Evolutionary conservation across 163 green algal genomes (phyloP), one percentile per base, ranked within the genome.

Genomic region (Smithsoniella earleae): DNA sequence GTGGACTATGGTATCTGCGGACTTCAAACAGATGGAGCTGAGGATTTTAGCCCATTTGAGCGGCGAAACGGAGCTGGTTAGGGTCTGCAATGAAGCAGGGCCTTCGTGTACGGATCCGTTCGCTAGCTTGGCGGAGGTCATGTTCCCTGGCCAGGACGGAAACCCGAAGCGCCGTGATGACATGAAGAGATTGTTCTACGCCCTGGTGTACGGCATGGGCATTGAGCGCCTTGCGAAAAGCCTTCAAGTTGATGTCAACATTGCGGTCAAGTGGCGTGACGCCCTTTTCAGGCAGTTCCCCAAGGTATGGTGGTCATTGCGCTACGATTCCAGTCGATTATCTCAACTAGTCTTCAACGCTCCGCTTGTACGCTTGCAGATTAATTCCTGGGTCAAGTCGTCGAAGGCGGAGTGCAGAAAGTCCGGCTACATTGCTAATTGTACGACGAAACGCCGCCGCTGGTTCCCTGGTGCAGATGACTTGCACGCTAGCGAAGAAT

Each of bases 41-140:
- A 81, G 89, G 20, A 49, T 97, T 3, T 92, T 96, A 85, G 92
- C 92, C 25, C 92, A 97, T 82, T 89, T 96, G 45, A 85, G 75
- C 1, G 72, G 77, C 0, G 92, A 97, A 46, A 20, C 36, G 0
- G 79, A 30, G 3, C 85, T 97, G 78, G 58, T 82, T 30, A 65
- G 25, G 2, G 73, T 90, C 37, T 79, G 96, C 30, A 55, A 40
- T 0, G 74, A 82, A 30, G 64, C n/a, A n/a, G n/a, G n/a, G 37
- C 1, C 27, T 3, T 1, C 62, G n/a, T n/a, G n/a, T n/a, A n/a
- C 77, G 18, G 88, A 95, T 76, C 84, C 86, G 30, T 95, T 95
- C 79, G 77, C n/a, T 8, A 55, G 78, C 31, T 74, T 94, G 49
- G 89, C 89, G n/a, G n/a, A n/a, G n/a, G n/a, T n/a, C n/a, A n/a